Evolutionary conservation across 1,139 yeast genomes (phyloP).

Genomic region (Sugiyamaella novakii): DNA sequence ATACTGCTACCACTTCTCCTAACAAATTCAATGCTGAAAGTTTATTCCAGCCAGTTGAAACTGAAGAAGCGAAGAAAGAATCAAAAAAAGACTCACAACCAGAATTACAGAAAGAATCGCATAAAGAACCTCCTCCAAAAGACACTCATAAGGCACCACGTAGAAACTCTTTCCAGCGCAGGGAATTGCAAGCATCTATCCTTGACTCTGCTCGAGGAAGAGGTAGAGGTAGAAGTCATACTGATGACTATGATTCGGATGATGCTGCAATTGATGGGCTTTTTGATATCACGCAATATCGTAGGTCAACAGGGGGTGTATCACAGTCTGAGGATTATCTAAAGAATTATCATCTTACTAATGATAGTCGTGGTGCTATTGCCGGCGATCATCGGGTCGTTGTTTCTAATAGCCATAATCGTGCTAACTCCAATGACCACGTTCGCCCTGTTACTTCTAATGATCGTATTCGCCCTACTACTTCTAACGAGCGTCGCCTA

Average conservation of each 20-base stretch:
- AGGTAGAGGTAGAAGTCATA: constrained; percentile 8
- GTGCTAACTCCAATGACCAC: neutral
- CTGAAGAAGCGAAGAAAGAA: constrained; percentile 10
- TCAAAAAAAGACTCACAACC: constrained; percentile 26
- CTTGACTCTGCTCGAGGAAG: constrained; percentile 13
- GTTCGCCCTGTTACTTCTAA: neutral
- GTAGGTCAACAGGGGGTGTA: constrained; percentile 1
- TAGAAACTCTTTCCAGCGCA: no score
- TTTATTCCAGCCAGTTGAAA: constrained; percentile 17
- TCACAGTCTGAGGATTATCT: constrained; percentile 6
- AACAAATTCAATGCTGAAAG: constrained; percentile 16
- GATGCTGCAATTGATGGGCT: constrained; percentile 16
- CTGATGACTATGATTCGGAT: constrained; percentile 12
- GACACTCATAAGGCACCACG: neutral
- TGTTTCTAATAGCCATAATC: neutral
- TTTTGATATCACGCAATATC: constrained; percentile 13
- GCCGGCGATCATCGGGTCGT: neutral
- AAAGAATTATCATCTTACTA: neutral
- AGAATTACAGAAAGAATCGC: constrained; percentile 1
- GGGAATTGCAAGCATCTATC: no score
- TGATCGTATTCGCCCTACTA: neutral
- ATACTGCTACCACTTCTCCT: neutral
- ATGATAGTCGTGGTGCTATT: no score
- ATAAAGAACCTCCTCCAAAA: neutral
- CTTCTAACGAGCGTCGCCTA: neutral